Conservation (phyloP, 805 yeast genomes). For the Kazachstania psychrophila region DNA sequence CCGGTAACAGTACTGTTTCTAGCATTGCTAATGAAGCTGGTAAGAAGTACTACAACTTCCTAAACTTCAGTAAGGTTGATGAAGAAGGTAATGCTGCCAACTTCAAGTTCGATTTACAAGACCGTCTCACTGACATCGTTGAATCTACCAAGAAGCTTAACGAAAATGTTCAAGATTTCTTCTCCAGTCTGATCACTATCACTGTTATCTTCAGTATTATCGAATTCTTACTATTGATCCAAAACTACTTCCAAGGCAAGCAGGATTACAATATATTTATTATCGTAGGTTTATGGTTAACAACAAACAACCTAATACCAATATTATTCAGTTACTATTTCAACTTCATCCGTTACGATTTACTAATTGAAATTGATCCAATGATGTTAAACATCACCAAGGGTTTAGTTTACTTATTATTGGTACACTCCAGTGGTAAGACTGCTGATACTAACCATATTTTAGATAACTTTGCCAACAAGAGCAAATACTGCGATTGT, state of each 20-base stretch:
- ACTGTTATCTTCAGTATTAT: constrained; percentile 12
- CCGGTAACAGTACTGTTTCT: too few species aligned
- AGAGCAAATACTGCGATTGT: background rate
- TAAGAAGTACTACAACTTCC: too few species aligned
- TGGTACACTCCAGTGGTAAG: constrained; percentile 6
- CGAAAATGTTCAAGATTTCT: constrained; percentile 20
- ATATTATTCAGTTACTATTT: constrained; percentile 19
- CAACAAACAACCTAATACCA: constrained; percentile 14
- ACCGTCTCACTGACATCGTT: constrained; percentile 16
- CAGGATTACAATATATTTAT: background rate
- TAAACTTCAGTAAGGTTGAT: background rate
- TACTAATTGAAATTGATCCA: constrained; percentile 23
- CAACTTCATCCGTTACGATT: constrained; percentile 26
- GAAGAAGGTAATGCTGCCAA: background rate
- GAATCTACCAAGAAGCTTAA: constrained; percentile 11
- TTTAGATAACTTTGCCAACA: background rate
- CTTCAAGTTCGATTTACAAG: constrained; percentile 18
- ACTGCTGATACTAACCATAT: constrained; percentile 4
- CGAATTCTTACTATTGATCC: constrained; percentile 13
- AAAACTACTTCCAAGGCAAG: background rate
- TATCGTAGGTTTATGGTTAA: constrained; percentile 12
- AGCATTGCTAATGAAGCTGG: too few species aligned
- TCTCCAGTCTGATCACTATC: constrained; percentile 19
- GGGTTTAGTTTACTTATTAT: constrained; percentile 13
- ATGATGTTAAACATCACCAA: constrained; percentile 25